A percentile compares a stretch with the other conserved stretches of the same genome.
These are phyloP conservation scores for Rhynchospora tenuis DNA, from an alignment of 176 grass and related monocot species.

Conservation along the genomic window DNA sequence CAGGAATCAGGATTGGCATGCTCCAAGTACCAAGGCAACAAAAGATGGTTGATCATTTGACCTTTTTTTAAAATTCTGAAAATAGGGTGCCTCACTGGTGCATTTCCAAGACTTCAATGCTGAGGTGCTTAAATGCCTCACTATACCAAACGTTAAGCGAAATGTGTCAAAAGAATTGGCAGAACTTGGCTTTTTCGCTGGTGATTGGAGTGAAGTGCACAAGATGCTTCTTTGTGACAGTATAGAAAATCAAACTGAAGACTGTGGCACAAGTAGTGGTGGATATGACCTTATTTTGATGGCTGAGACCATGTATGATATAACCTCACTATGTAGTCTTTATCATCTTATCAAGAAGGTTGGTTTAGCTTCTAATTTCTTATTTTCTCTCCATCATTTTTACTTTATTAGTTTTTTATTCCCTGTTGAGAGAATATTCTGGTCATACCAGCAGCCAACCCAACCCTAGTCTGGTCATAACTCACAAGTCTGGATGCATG, in stretches of 20 bases:
- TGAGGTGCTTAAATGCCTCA: slow-evolving; percentile 81
- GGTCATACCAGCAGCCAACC: no score
- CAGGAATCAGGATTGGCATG: neutral
- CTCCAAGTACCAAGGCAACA: neutral
- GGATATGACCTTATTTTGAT: slow-evolving; percentile 94
- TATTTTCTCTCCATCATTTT: neutral
- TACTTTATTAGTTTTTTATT: neutral
- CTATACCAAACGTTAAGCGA: slow-evolving; percentile 78
- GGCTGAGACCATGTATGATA: slow-evolving; percentile 82
- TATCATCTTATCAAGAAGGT: slow-evolving; percentile 80
- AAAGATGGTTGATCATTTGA: slow-evolving; percentile 13
- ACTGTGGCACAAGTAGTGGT: neutral
- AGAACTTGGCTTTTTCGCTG: slow-evolving; percentile 72
- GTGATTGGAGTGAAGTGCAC: slow-evolving; percentile 89
- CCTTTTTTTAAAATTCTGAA: neutral
- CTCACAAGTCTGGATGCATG: neutral
- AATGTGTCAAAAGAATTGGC: slow-evolving; percentile 49
- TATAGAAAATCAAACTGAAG: slow-evolving; percentile 36
- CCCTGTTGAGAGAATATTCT: slow-evolving; percentile 9
- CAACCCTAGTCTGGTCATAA: no score
- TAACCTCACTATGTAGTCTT: slow-evolving; percentile 67
- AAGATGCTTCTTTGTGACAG: slow-evolving; percentile 45
- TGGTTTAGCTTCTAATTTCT: neutral
- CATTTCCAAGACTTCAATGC: slow-evolving; percentile 98
- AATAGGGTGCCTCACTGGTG: slow-evolving; percentile 65